A percentile compares a stretch with the other conserved stretches of the same genome.
These are phyloP conservation scores for Trypanosoma lewisi DNA, from an alignment of 208 protist species.

Conservation along the genomic window DNA sequence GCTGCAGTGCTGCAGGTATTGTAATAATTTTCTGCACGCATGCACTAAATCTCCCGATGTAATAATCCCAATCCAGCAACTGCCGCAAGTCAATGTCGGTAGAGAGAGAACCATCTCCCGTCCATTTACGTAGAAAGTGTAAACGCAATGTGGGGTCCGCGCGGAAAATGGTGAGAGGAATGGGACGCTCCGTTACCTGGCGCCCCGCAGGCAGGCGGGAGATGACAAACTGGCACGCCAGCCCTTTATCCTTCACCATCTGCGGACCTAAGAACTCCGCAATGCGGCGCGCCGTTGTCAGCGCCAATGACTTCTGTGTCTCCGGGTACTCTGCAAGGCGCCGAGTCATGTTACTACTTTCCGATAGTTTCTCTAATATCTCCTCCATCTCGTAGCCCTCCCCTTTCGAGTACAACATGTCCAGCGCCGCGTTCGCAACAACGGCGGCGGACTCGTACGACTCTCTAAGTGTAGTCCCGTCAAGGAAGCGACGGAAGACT, in stretches of 20 bases:
- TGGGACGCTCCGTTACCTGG: slow-evolving; percentile 97
- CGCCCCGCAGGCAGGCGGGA: slow-evolving; percentile 92
- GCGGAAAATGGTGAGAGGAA: slow-evolving; percentile 98
- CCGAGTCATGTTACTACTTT: slow-evolving; percentile 97
- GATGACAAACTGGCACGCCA: slow-evolving; percentile 98
- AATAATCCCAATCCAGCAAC: slow-evolving; percentile 99
- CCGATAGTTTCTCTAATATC: slow-evolving; percentile 97
- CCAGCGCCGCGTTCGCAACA: slow-evolving; percentile 96
- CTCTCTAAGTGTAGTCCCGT: slow-evolving; percentile 93
- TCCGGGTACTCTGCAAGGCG: slow-evolving; percentile 96
- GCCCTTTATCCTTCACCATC: slow-evolving; percentile 97
- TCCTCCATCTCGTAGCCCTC: slow-evolving; percentile 93
- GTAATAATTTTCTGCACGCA: slow-evolving; percentile 99
- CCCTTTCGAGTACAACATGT: slow-evolving; percentile 94
- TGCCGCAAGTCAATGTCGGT: slow-evolving; percentile 75
- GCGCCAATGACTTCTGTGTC: slow-evolving; percentile 97
- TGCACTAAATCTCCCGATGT: slow-evolving; percentile 95
- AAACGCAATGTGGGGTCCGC: slow-evolving; percentile 83
- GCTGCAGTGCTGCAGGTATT: slow-evolving; percentile 98
- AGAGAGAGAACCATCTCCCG: slow-evolving; percentile 66
- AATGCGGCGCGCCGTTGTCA: slow-evolving; percentile 97
- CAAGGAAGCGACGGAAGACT: slow-evolving; percentile 96
- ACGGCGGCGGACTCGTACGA: slow-evolving; percentile 95
- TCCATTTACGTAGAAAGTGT: slow-evolving; percentile 96
- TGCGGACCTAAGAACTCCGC: slow-evolving; percentile 98